These are phyloP conservation scores for Austroboletus olivaceoglutinosus DNA, from an alignment of 1,284 basidiomycete genomes.

Conservation along the genomic window DNA sequence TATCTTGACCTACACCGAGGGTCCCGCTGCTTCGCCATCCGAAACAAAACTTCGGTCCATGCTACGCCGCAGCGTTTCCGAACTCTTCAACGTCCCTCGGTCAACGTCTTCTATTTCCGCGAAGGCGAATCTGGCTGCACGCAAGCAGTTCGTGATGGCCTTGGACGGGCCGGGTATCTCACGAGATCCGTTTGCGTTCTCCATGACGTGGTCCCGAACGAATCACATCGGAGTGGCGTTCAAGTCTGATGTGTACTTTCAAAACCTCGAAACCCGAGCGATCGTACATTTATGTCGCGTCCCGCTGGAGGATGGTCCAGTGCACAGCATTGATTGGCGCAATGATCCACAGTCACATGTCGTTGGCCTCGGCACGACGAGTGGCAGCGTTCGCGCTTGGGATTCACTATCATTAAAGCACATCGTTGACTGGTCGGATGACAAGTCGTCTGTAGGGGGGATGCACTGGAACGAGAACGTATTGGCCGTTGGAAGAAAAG, in stretches of 20 bases:
- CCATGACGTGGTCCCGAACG: slow-evolving; percentile 45
- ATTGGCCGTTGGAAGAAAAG: slow-evolving; percentile 41
- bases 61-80: slow-evolving; percentile 38
- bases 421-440: slow-evolving; percentile 37
- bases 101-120: slow-evolving; percentile 40
- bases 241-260: slow-evolving; percentile 46
- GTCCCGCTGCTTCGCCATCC: slow-evolving; percentile 25
- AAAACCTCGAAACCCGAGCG: slow-evolving; percentile 45
- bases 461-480: slow-evolving; percentile 42
- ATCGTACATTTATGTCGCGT: slow-evolving; percentile 43
- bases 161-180: slow-evolving; percentile 51
- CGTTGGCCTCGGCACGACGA: slow-evolving; percentile 41
- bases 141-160: slow-evolving; percentile 48
- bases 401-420: slow-evolving; percentile 35
- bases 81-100: slow-evolving; percentile 38
- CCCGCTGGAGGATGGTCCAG: slow-evolving; percentile 26
- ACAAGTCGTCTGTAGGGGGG: slow-evolving; percentile 38
- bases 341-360: slow-evolving; percentile 28
- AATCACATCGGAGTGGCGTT: slow-evolving; percentile 51
- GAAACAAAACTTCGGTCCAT: slow-evolving; percentile 35
- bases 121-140: slow-evolving; percentile 41
- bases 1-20: slow-evolving; percentile 40
- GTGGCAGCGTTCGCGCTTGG: slow-evolving; percentile 42
- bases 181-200: slow-evolving; percentile 44
- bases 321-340: slow-evolving; percentile 43